Evolutionary conservation across 2,329 filamentous ascomycete genomes (phyloP).

Genomic region (Scedosporium aurantiacum): DNA sequence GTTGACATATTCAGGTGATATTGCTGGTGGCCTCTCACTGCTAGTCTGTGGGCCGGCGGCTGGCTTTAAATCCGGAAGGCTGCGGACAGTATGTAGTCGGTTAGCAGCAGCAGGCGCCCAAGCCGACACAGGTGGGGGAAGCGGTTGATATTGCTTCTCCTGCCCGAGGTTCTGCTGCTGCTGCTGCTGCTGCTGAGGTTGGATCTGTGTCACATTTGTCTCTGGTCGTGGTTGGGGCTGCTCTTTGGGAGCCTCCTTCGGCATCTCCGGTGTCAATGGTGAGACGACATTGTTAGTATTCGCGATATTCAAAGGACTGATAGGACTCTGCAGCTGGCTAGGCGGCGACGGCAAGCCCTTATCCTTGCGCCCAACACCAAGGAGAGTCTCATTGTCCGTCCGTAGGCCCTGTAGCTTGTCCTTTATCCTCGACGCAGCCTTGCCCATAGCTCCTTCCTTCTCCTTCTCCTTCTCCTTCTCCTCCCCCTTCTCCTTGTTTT

Average conservation of each 20-base stretch:
- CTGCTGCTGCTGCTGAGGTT: neutral
- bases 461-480: neutral
- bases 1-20: conserved; percentile 4
- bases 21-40: conserved; percentile 14
- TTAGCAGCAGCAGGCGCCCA: conserved; percentile 10
- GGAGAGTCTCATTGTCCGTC: neutral
- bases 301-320: neutral
- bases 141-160: conserved; percentile 9
- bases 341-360: neutral
- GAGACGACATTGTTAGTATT: neutral
- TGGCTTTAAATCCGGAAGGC: conserved; percentile 13
- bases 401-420: conserved; percentile 1
- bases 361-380: neutral
- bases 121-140: conserved; percentile 17
- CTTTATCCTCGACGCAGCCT: conserved; percentile 10
- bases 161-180: conserved; percentile 10
- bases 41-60: conserved; percentile 10
- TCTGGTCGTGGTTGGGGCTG: neutral
- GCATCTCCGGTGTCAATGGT: neutral
- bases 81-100: conserved; percentile 15
- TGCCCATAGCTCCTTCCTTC: conserved; percentile 9
- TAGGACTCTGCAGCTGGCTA: neutral
- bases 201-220: neutral
- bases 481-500: neutral
- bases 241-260: conserved; percentile 2